Evolutionary conservation across 768 basidiomycete species (phyloP), one percentile per base, ranked within the genome.

Genomic region (Mycena albidolilacea): DNA sequence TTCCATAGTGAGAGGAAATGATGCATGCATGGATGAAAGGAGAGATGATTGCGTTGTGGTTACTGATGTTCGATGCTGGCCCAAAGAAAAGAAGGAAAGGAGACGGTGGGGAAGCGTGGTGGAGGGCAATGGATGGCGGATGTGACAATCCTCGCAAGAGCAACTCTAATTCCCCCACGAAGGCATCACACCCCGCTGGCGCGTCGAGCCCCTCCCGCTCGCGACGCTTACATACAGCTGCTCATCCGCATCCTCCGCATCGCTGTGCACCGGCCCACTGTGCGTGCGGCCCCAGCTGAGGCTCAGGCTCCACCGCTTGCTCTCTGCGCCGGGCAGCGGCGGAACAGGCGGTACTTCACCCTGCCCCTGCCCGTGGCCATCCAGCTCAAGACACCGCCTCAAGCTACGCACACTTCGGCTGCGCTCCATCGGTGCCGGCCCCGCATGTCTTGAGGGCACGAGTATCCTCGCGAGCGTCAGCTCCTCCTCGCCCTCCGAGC

Each of bases 401-500:
- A 76, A 50, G 43, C 75, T 76, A 46, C 75, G 75, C 65, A 70
- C 75, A 8, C 65, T 67, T 39, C 75, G 75, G 50, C 75, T 76
- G 19, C 75, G 68, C 63, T 76, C 75, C 58, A 76, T 57, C 61
- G 71, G 48, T n/a, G 60, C 64, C 44, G 65, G 55, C 46, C 62
- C 43, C n/a, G 61, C 50, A n/a, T 63, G 71, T 19, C 64, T 19
- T 30, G 74, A 75, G 39, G 75, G 75, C 17, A 76, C 61, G 14
- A 76, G 69, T 30, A 76, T 73, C 48, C 75, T 35, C 44, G 71
- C 75, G 21, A 76, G 71, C 59, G 71, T 76, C 54, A 76, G 63
- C 66, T 76, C 75, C 8, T 75, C 74, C 67, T 76, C 75, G 50
- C 75, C 75, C 21, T 76, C 75, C 7, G 75, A 76, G 15, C 69